Percentiles rank a stretch among this genome's conserved stretches.
These are phyloP conservation scores for Monilinia polystroma DNA, from an alignment of 2,329 filamentous ascomycete genomes.

Conservation along the genomic window DNA sequence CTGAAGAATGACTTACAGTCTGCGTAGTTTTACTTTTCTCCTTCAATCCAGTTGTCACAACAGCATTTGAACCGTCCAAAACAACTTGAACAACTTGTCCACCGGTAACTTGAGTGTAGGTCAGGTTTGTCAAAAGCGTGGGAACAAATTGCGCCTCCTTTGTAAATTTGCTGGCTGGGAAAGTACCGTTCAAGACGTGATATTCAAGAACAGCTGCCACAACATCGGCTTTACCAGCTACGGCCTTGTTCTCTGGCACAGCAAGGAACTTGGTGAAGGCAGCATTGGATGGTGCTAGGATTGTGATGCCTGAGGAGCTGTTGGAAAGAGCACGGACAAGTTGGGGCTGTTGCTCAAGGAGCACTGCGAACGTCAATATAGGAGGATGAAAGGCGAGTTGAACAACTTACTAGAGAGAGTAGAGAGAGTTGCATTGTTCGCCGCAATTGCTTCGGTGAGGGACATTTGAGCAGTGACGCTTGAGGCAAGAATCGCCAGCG, in stretches of 20 bases:
- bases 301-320: conserved; percentile 27
- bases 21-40: conserved; percentile 41
- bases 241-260: conserved; percentile 36
- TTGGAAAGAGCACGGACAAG: conserved; percentile 17
- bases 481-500: conserved; percentile 1
- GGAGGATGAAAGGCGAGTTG: not conserved
- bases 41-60: conserved; percentile 21
- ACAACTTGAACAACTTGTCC: conserved; percentile 47
- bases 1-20: conserved; percentile 43
- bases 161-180: conserved; percentile 33
- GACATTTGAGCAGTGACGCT: conserved; percentile 13
- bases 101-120: conserved; percentile 50
- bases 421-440: conserved; percentile 12
- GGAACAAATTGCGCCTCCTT: conserved; percentile 45
- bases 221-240: conserved; percentile 41
- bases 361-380: conserved; percentile 12
- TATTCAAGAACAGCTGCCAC: conserved; percentile 43
- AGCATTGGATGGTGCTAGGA: conserved; percentile 42
- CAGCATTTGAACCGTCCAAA: conserved; percentile 13
- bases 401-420: conserved; percentile 14
- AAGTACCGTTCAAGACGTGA: conserved; percentile 40
- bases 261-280: conserved; percentile 43
- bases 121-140: conserved; percentile 46
- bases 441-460: not conserved
- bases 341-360: conserved; percentile 18